Evolutionary conservation across 495 filamentous ascomycete species (phyloP).

Genomic region (Aspergillus sparsus): DNA sequence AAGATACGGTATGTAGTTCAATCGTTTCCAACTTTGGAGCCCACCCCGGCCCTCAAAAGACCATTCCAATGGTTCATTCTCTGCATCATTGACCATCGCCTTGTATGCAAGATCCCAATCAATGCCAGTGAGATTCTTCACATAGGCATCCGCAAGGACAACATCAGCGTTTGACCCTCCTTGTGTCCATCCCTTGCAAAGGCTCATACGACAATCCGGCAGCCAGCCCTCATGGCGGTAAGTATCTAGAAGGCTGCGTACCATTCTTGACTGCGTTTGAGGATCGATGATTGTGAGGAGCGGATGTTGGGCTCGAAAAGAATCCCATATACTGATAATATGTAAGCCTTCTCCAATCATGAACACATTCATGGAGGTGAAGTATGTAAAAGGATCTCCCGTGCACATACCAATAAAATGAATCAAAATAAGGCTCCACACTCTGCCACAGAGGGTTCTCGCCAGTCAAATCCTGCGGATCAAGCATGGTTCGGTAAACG

Average conservation of each 20-base stretch:
- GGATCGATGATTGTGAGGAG: slow-evolving; percentile 69
- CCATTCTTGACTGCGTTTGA: slow-evolving; percentile 57
- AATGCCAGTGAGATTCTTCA: slow-evolving; percentile 65
- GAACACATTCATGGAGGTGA: neutral
- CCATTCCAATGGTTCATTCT: slow-evolving; percentile 65
- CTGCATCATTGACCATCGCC: slow-evolving; percentile 69
- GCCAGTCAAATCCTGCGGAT: slow-evolving; percentile 71
- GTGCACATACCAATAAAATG: slow-evolving; percentile 51
- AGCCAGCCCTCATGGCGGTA: slow-evolving; percentile 67
- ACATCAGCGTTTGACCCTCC: slow-evolving; percentile 76
- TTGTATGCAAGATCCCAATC: slow-evolving; percentile 68
- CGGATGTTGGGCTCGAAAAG: slow-evolving; percentile 65
- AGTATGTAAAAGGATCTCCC: neutral
- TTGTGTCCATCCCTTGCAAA: slow-evolving; percentile 70
- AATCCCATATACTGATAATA: slow-evolving; percentile 51
- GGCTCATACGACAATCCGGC: slow-evolving; percentile 64
- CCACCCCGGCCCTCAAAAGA: slow-evolving; percentile 71
- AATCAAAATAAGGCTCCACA: slow-evolving; percentile 61
- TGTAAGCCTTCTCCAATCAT: slow-evolving; percentile 16
- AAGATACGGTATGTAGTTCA: slow-evolving; percentile 66
- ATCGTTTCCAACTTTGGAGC: slow-evolving; percentile 66
- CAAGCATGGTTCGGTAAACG: slow-evolving; percentile 58
- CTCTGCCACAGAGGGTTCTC: slow-evolving; percentile 72
- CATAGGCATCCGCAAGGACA: slow-evolving; percentile 70
- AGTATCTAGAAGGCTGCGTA: slow-evolving; percentile 70